These are phyloP conservation scores for Leccinum broughii DNA, from an alignment of 768 basidiomycete genomes.

Conservation along the genomic window DNA sequence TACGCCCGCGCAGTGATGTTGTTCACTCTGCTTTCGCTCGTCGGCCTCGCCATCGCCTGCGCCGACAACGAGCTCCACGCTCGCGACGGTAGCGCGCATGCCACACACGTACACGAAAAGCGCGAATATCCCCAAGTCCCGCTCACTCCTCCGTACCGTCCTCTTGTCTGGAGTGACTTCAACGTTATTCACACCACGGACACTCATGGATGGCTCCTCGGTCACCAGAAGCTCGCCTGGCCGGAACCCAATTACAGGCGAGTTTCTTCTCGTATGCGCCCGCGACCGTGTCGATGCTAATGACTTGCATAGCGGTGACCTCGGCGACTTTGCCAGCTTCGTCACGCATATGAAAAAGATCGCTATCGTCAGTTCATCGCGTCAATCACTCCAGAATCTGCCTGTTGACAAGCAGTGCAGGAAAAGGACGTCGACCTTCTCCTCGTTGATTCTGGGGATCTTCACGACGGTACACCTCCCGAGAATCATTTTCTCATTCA, in stretches of 20 bases:
- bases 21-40: slow-evolving; percentile 20
- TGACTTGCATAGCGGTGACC: slow-evolving; percentile 45
- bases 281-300: slow-evolving; percentile 1
- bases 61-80: slow-evolving; percentile 15
- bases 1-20: slow-evolving; percentile 6
- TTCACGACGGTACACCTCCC: slow-evolving; percentile 57
- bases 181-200: slow-evolving; percentile 89
- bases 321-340: slow-evolving; percentile 87
- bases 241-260: slow-evolving; percentile 78
- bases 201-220: slow-evolving; percentile 79
- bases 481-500: not conserved
- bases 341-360: slow-evolving; percentile 77
- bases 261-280: slow-evolving; percentile 11
- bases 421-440: slow-evolving; percentile 79
- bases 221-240: slow-evolving; percentile 72
- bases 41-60: slow-evolving; percentile 28
- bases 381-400: not conserved
- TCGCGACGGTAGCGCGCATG: slow-evolving; percentile 36
- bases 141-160: slow-evolving; percentile 58
- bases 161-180: slow-evolving; percentile 82
- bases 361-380: slow-evolving; percentile 48
- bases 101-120: slow-evolving; percentile 30
- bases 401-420: slow-evolving; percentile 27
- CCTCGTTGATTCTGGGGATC: slow-evolving; percentile 76
- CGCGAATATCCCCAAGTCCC: slow-evolving; percentile 43